phyloP scores from a whole-genome alignment of 2,329 filamentous ascomycete species.

The Biscogniauxia sp. region DNA sequence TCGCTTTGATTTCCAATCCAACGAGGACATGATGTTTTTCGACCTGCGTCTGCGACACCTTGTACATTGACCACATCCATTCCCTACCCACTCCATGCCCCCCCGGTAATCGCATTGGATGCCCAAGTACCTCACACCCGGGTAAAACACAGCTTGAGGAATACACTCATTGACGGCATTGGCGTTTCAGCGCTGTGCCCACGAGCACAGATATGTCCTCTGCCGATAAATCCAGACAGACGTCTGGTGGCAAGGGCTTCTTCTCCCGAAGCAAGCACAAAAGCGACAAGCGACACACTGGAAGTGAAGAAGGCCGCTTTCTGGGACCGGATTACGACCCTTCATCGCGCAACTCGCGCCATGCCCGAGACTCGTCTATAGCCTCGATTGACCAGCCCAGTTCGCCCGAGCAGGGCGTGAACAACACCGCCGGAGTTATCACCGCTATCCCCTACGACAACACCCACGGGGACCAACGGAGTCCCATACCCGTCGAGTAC shows the following conservation, averaged over 20 bases:
- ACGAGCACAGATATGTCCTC: slow-evolving; percentile 49
- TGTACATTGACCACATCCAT: slow-evolving; percentile 36
- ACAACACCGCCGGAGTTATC: slow-evolving; percentile 77
- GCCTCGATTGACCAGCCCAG: slow-evolving; percentile 68
- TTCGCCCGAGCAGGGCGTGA: slow-evolving; percentile 64
- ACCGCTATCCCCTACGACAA: slow-evolving; percentile 86
- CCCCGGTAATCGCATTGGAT: slow-evolving; percentile 11
- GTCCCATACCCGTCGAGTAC: slow-evolving; percentile 71
- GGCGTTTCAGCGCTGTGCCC: slow-evolving; percentile 26
- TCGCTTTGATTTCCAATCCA: slow-evolving; percentile 10
- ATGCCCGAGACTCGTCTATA: slow-evolving; percentile 70
- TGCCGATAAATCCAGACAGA: slow-evolving; percentile 78
- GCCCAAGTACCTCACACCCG: slow-evolving; percentile 7
- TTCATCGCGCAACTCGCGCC: slow-evolving; percentile 69
- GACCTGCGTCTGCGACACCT: slow-evolving; percentile 38
- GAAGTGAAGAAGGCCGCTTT: slow-evolving; percentile 57
- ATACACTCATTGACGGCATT: slow-evolving; percentile 18
- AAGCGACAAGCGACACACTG: slow-evolving; percentile 60
- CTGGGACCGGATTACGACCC: slow-evolving; percentile 59
- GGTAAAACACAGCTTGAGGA: slow-evolving; percentile 18
- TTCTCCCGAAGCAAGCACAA: slow-evolving; percentile 88
- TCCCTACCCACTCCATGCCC: background rate
- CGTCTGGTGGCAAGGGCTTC: slow-evolving; percentile 70
- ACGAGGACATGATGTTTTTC: slow-evolving; percentile 41
- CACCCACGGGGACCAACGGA: slow-evolving; percentile 61